Base-by-base conservation (phyloP, 1,284 basidiomycete species). In the Naganishia liquefaciens region DNA sequence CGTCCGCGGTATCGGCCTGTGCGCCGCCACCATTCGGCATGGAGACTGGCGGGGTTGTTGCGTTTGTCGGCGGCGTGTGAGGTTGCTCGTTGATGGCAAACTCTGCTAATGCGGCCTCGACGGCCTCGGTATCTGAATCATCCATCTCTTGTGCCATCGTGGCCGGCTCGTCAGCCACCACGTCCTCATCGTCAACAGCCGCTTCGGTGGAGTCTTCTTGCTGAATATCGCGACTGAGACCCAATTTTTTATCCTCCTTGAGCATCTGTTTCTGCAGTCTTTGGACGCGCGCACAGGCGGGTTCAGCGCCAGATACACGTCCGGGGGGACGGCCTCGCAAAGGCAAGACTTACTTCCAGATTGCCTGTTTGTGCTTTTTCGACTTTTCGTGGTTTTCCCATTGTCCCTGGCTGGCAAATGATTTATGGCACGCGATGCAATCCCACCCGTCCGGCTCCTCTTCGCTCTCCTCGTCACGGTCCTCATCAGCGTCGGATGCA, bases 341-440 rank as follows among this genome's bases (percentile, higher is more conserved):
- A n/a, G n/a, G n/a, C n/a, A n/a, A n/a, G 28, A 71, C 80, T 67
- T 64, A 82, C 81, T 80, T 81, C 74, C 90, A 90, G 19, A 95
- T 86, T 67, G 91, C 90, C 77, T 90, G 92, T 76, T 91, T 79
- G 76, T 99, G 96, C 77, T 95, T 98, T 78, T 90, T 91, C 78
- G 93, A 97, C 70, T 93, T 83, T 77, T 99, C 96, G 71, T 99
- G 96, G 76, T 94, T 98, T 71, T 87, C 84, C 92, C 94, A 99
- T 19, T 93, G 90, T 0, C 92, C 91, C 74, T 97, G 93, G 70
- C 89, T 93, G 73, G 88, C 83, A 78, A 98, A 99, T 1, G 83
- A 84, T 81, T 97, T 98, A 62, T 86, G 84, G 74, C 96, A 99
- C 3, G 89, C 95, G n/a, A 98, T 88, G 73, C 96, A 99, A 76